Evolutionary conservation across 2,329 filamentous ascomycete species (phyloP).

Genomic region (Colletotrichum sansevieriae): DNA sequence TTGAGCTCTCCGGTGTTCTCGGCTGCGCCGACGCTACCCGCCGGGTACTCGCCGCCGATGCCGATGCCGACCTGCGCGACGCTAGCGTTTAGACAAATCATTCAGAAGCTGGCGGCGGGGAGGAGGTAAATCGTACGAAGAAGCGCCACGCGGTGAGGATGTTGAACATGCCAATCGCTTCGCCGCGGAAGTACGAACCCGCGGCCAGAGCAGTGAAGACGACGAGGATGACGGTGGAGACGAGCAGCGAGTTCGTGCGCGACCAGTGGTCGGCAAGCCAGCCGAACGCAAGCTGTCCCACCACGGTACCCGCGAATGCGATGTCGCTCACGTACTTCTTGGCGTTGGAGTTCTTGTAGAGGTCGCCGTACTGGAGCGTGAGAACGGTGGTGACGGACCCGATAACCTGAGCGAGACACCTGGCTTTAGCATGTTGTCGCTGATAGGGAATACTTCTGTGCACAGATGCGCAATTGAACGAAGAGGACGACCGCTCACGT

Average conservation of each 20-base stretch:
- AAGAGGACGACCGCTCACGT: conserved; percentile 61
- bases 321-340: conserved; percentile 84
- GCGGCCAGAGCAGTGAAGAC: conserved; percentile 85
- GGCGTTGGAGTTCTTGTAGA: conserved; percentile 78
- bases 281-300: conserved; percentile 86
- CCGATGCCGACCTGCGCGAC: conserved; percentile 23
- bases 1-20: conserved; percentile 89
- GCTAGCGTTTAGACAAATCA: neutral
- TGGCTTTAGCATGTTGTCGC: conserved; percentile 10
- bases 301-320: conserved; percentile 87
- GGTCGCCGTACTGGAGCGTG: conserved; percentile 72
- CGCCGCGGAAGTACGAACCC: conserved; percentile 81
- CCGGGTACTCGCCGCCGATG: conserved; percentile 76
- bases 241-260: conserved; percentile 82
- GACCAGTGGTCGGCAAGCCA: conserved; percentile 87
- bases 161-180: conserved; percentile 78
- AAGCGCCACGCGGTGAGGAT: conserved; percentile 86
- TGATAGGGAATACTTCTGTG: accelerated
- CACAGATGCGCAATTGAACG: accelerated
- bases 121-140: conserved; percentile 67
- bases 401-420: conserved; percentile 73
- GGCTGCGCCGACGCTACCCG: conserved; percentile 85
- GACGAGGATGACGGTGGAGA: conserved; percentile 86
- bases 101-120: accelerated
- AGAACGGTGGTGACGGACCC: conserved; percentile 88